Evolutionary conservation across 768 basidiomycete species (phyloP), one percentile per base, ranked within the genome.

Genomic region (Kwoniella bestiolae): DNA sequence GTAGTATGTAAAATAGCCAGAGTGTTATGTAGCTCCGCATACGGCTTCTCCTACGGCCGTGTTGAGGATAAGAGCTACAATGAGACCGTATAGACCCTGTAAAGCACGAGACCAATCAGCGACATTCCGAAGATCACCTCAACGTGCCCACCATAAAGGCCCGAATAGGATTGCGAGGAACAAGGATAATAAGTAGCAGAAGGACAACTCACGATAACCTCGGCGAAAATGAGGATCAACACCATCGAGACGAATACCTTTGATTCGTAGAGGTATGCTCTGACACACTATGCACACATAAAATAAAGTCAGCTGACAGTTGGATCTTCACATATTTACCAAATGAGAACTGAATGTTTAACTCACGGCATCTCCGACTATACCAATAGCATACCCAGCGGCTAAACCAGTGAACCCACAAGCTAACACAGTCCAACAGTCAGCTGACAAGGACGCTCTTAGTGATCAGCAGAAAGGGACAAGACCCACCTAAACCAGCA

Each of bases 241-340:
- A 98, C 92, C 94, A 97, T 97, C 6, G 89, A 85, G 23, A 97
- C 94, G 78, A 94, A 97, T 28, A 97, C 88, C 79, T 87, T 89
- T 67, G 89, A 89, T 83, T 96, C 94, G 74, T 92, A 86, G 26
- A 96, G 86, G 77, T 92, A 96, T 67, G 92, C 92, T 64, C 93
- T 87, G 16, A 94, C 92, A 74, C 92, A 94, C 91, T 94, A 69
- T 11, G n/a, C 5, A 23, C 34, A 5, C 34, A 47, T n/a, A n/a
- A 29, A 46, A 25, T n/a, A 29, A 47, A 31, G 8, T 41, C 11
- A 5, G 45, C 57, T 44, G 34, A 29, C 18, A 32, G 11, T 28
- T 51, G 49, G 28, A 23, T 53, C 12, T 1, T 53, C 31, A 25
- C 32, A 47, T 16, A 21, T 4, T 31, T n/a, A 50, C 8, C 5